Evolutionary conservation across 2,329 filamentous ascomycete genomes (phyloP).

Genomic region (Pseudocercospora eumusae): DNA sequence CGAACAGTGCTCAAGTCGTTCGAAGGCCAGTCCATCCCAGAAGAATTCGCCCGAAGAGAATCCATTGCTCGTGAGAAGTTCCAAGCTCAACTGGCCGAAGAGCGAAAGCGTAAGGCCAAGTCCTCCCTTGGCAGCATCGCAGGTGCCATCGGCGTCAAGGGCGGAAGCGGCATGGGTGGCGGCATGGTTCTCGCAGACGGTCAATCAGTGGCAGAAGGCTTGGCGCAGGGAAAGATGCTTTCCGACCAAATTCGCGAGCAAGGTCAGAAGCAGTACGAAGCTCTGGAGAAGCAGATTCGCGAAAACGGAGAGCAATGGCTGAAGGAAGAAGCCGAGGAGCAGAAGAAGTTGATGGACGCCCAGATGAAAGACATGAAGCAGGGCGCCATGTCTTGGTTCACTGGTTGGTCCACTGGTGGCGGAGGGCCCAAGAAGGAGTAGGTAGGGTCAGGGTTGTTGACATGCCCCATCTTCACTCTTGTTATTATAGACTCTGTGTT

Average conservation of each 20-base stretch:
- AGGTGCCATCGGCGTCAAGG: constrained; percentile 76
- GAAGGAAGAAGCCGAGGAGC: constrained; percentile 84
- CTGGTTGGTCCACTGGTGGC: constrained; percentile 51
- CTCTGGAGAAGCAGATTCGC: constrained; percentile 84
- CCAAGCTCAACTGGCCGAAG: constrained; percentile 71
- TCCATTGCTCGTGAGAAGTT: constrained; percentile 82
- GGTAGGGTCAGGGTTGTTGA: constrained; percentile 8
- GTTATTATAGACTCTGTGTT: constrained; percentile 11
- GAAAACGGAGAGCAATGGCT: constrained; percentile 95
- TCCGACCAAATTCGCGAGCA: constrained; percentile 92
- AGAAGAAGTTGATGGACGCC: constrained; percentile 87
- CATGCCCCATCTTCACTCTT: constrained; percentile 17
- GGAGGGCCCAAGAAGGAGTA: constrained; percentile 36
- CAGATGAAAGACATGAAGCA: constrained; percentile 90
- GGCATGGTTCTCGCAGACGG: constrained; percentile 56
- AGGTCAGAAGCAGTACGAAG: constrained; percentile 85
- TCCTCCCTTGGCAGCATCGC: constrained; percentile 61
- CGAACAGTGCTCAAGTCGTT: constrained; percentile 55
- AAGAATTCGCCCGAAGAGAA: constrained; percentile 86
- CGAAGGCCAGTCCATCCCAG: constrained; percentile 83
- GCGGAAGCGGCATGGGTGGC: constrained; percentile 56
- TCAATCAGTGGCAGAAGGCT: constrained; percentile 70
- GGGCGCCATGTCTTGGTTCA: constrained; percentile 64
- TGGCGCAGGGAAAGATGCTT: constrained; percentile 93
- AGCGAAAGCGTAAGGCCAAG: constrained; percentile 64